Conservation (phyloP, 2,329 filamentous ascomycete species). For the Colletotrichum sidae region DNA sequence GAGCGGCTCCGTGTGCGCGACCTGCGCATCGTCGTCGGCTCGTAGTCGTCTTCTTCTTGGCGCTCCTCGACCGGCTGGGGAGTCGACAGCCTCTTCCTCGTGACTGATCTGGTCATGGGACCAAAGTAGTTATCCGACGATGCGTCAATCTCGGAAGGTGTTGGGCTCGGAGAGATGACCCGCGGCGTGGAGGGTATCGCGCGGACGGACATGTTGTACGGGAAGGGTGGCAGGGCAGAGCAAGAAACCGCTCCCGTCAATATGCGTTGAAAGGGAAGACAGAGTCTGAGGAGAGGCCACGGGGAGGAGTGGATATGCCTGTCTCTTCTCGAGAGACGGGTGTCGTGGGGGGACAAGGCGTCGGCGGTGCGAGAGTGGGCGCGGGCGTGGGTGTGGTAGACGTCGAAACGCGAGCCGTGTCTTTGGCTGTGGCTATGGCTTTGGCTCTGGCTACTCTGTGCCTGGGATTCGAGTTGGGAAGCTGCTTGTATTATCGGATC, state of each 20-base stretch:
- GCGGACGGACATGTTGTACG: slow-evolving; percentile 63
- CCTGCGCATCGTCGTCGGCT: slow-evolving; percentile 63
- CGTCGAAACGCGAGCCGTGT: slow-evolving; percentile 38
- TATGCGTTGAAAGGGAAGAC: slow-evolving; percentile 60
- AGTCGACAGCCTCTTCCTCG: slow-evolving; percentile 66
- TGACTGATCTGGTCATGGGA: slow-evolving; percentile 81
- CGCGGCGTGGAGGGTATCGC: slow-evolving; percentile 82
- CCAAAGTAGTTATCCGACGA: slow-evolving; percentile 73
- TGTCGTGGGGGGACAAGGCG: slow-evolving; percentile 37
- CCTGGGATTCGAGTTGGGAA: slow-evolving; percentile 49
- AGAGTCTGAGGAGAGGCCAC: slow-evolving; percentile 58
- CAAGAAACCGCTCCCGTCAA: slow-evolving; percentile 67
- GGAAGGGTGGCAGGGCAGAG: slow-evolving; percentile 71
- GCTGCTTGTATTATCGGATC: slow-evolving; percentile 62
- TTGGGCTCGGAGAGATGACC: slow-evolving; percentile 90
- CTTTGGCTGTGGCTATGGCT: slow-evolving; percentile 39
- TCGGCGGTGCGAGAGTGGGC: slow-evolving; percentile 36
- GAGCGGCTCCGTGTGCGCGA: slow-evolving; percentile 79
- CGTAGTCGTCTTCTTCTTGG: slow-evolving; percentile 57
- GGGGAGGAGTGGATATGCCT: slow-evolving; percentile 59
- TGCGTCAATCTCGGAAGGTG: slow-evolving; percentile 69
- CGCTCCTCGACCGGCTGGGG: slow-evolving; percentile 68
- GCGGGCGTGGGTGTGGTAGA: slow-evolving; percentile 38
- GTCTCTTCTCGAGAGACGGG: slow-evolving; percentile 61
- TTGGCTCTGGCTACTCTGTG: slow-evolving; percentile 39